A percentile compares a stretch with the other conserved stretches of the same genome.
These are phyloP conservation scores for Penicillium taxi DNA, from an alignment of 495 filamentous ascomycete genomes.

Conservation along the genomic window DNA sequence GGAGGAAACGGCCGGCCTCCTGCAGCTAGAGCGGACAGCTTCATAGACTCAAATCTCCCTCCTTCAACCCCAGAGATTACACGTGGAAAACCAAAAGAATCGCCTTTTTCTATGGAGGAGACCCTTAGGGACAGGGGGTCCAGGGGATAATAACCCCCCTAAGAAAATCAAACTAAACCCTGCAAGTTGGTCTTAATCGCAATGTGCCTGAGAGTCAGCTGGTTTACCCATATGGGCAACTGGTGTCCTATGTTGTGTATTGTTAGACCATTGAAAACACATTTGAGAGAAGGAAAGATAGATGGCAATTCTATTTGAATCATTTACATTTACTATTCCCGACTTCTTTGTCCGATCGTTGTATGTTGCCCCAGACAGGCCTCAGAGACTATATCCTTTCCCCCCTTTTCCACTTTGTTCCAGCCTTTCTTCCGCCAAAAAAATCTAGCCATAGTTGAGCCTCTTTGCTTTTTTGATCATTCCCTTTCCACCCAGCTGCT, in stretches of 20 bases:
- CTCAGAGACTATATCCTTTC: too few species aligned
- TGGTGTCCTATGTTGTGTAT: slow-evolving; percentile 17
- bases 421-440: slow-evolving; percentile 1
- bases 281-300: too few species aligned
- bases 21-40: slow-evolving; percentile 24
- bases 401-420: slow-evolving; percentile 8
- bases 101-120: slow-evolving; percentile 2
- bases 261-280: too few species aligned
- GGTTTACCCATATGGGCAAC: slow-evolving; percentile 5
- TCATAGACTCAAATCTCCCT: slow-evolving; percentile 6
- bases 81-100: slow-evolving; percentile 7
- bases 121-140: slow-evolving; percentile 1
- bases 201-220: slow-evolving; percentile 19
- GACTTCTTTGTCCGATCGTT: too few species aligned
- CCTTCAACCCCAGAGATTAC: slow-evolving; percentile 2
- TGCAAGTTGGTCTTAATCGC: slow-evolving; percentile 17
- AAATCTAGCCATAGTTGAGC: not conserved
- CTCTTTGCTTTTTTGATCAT: slow-evolving; percentile 15
- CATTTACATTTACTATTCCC: too few species aligned
- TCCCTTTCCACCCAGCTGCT: slow-evolving; percentile 18
- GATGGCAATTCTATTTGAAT: too few species aligned
- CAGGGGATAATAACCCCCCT: too few species aligned
- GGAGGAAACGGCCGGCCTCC: slow-evolving; percentile 32
- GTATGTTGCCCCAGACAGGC: too few species aligned
- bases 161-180: too few species aligned